These are phyloP conservation scores for Zizania palustris DNA, from an alignment of 202 grass and related monocot species.

Conservation along the genomic window DNA sequence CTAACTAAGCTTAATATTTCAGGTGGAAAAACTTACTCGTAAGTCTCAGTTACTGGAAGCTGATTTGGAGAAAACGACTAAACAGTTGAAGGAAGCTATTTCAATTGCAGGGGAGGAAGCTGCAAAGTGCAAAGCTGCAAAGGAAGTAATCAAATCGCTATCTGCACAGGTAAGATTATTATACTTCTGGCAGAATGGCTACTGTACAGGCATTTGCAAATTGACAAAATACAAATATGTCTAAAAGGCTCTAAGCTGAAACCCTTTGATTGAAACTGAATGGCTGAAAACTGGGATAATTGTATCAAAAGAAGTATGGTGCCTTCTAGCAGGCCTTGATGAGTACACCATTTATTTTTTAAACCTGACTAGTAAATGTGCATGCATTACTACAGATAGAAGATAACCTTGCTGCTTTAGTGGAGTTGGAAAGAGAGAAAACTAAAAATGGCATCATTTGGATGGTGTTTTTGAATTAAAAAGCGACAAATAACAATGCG, in stretches of 20 bases:
- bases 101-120: constrained; percentile 80
- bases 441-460: background rate
- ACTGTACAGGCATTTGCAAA: too few relatives aligned
- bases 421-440: constrained; percentile 12
- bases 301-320: background rate
- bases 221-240: too few relatives aligned
- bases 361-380: background rate
- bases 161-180: constrained; percentile 68
- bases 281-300: background rate
- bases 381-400: background rate
- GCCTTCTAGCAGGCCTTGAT: background rate
- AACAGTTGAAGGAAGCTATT: constrained; percentile 89
- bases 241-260: background rate
- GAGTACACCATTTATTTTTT: background rate
- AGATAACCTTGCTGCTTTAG: constrained; percentile 7
- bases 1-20: constrained; percentile 26
- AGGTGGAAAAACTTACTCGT: constrained; percentile 74
- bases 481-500: background rate
- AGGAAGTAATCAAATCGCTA: constrained; percentile 85
- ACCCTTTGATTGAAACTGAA: constrained; percentile 10
- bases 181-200: background rate
- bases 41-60: constrained; percentile 75
- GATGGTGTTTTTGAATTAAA: background rate
- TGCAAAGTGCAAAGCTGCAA: constrained; percentile 83
- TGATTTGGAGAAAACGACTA: constrained; percentile 80